phyloP scores from a whole-genome alignment of 495 filamentous ascomycete genomes.

The Tirmania nivea region DNA sequence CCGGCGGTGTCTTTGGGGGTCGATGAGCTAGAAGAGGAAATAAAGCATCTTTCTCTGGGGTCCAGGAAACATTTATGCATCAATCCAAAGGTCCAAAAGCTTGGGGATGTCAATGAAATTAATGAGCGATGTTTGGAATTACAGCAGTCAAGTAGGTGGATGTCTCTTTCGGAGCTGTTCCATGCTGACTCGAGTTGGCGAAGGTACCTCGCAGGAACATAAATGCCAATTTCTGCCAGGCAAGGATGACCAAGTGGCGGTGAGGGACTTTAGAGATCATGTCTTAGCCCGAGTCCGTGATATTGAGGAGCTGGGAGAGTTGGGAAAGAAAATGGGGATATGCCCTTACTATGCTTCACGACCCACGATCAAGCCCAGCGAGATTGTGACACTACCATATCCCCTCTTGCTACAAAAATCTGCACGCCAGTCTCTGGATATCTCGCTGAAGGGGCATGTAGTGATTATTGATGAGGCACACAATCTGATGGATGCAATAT shows the following conservation, averaged over 20 bases:
- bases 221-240: conserved; percentile 64
- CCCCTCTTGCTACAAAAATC: conserved; percentile 74
- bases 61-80: conserved; percentile 89
- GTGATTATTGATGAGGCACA: conserved; percentile 94
- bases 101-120: conserved; percentile 59
- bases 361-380: conserved; percentile 56
- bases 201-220: conserved; percentile 30
- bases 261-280: conserved; percentile 72
- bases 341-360: conserved; percentile 95
- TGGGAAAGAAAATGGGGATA: conserved; percentile 59
- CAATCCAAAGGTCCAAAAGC: conserved; percentile 52
- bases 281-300: conserved; percentile 67
- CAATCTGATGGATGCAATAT: conserved; percentile 89
- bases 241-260: conserved; percentile 45
- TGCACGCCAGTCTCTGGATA: conserved; percentile 64
- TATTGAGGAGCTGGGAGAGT: conserved; percentile 67
- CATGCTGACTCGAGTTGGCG: background rate
- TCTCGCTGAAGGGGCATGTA: conserved; percentile 70
- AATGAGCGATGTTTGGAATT: conserved; percentile 89
- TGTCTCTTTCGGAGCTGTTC: background rate
- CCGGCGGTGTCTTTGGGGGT: conserved; percentile 25
- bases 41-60: conserved; percentile 75
- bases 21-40: conserved; percentile 29
- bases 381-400: conserved; percentile 87
- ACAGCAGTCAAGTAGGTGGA: conserved; percentile 43